phyloP scores from a whole-genome alignment of 164 flowering plant species.

The Sextonia rubra region DNA sequence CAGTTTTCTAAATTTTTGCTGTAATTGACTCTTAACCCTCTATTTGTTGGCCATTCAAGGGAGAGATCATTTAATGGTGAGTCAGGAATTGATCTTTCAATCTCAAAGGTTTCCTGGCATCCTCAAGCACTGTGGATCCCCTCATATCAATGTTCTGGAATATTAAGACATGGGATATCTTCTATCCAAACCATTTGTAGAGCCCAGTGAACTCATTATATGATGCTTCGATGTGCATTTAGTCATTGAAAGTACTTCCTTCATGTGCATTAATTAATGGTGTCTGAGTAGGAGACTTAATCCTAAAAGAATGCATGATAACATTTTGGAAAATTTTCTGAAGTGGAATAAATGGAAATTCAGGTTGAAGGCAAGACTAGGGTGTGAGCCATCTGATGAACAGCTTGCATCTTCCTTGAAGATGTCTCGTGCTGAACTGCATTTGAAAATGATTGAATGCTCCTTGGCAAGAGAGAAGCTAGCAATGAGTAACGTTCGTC shows the following conservation, averaged over 20 bases:
- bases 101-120: neutral
- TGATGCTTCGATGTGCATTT: neutral
- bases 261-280: neutral
- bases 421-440: constrained; percentile 63
- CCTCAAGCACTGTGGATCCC: neutral
- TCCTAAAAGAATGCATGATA: neutral
- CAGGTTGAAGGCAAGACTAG: constrained; percentile 74
- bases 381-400: constrained; percentile 83
- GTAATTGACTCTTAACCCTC: too few relatives aligned
- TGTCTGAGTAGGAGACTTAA: neutral
- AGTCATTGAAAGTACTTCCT: too few relatives aligned
- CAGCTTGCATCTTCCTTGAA: constrained; percentile 75
- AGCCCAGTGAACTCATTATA: neutral
- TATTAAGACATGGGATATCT: neutral
- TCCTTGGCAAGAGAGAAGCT: constrained; percentile 86
- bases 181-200: neutral
- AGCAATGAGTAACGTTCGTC: constrained; percentile 94
- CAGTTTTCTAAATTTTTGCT: too few relatives aligned
- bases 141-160: neutral
- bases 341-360: constrained; percentile 3
- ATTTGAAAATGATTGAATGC: constrained; percentile 52
- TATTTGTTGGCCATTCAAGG: too few relatives aligned
- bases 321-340: neutral
- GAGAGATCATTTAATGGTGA: neutral
- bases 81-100: neutral